phyloP scores from a whole-genome alignment of 768 basidiomycete species.

The Lactarius tabidus region DNA sequence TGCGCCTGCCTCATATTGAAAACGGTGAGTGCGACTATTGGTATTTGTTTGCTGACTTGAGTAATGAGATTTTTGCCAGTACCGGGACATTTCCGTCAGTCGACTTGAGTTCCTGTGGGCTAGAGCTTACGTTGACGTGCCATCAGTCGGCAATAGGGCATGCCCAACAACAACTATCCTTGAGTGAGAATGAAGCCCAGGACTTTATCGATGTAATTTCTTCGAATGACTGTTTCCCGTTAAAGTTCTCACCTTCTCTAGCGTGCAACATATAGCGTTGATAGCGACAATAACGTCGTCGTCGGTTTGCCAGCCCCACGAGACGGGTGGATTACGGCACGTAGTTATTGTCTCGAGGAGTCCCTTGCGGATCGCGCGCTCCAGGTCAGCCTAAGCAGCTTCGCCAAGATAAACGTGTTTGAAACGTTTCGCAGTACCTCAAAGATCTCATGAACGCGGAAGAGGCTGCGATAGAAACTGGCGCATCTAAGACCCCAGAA shows the following conservation, averaged over 20 bases:
- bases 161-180: constrained; percentile 20
- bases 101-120: neutral
- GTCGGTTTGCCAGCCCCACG: constrained; percentile 20
- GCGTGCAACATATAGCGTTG: constrained; percentile 24
- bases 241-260: neutral
- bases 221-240: neutral
- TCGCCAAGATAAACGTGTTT: neutral
- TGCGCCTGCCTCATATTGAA: constrained; percentile 19
- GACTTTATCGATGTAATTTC: constrained; percentile 23
- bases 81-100: constrained; percentile 23
- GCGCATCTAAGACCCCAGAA: neutral
- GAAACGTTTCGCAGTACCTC: constrained; percentile 6
- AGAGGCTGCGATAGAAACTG: constrained; percentile 12
- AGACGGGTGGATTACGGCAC: constrained; percentile 22
- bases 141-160: constrained; percentile 23
- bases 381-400: constrained; percentile 4
- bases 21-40: constrained; percentile 12
- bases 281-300: constrained; percentile 22
- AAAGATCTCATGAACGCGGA: constrained; percentile 21
- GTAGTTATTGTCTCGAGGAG: constrained; percentile 22
- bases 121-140: neutral
- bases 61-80: constrained; percentile 7
- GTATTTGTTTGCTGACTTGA: neutral
- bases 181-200: constrained; percentile 23
- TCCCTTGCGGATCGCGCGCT: constrained; percentile 21